These are phyloP conservation scores for Vitellaria paradoxa DNA, from an alignment of 179 eudicot species.

Conservation along the genomic window DNA sequence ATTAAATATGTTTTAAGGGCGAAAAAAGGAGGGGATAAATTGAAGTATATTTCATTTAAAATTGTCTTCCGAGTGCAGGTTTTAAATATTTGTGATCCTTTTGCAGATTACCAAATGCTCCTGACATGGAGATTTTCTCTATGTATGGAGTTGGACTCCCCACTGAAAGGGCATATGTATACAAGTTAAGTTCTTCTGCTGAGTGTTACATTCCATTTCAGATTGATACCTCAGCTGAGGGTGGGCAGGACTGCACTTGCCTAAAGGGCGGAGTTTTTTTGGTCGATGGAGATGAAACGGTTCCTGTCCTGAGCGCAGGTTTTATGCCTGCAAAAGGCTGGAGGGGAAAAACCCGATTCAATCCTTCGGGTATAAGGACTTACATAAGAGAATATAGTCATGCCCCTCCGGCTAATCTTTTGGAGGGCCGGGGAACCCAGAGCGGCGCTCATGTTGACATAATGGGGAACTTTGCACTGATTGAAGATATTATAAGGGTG, in stretches of 20 bases:
- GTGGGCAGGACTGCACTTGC: slow-evolving; percentile 38
- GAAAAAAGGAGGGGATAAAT: background rate
- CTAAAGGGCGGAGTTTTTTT: slow-evolving; percentile 66
- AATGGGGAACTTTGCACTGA: slow-evolving; percentile 86
- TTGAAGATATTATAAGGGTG: slow-evolving; percentile 81
- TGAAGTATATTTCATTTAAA: background rate
- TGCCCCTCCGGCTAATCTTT: slow-evolving; percentile 74
- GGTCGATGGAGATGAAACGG: slow-evolving; percentile 84
- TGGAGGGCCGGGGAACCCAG: slow-evolving; percentile 88
- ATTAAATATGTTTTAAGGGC: background rate
- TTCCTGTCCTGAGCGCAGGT: slow-evolving; percentile 79
- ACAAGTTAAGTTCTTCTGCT: slow-evolving; percentile 53
- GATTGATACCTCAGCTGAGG: slow-evolving; percentile 72
- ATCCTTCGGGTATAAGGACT: slow-evolving; percentile 73
- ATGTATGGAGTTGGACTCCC: slow-evolving; percentile 92
- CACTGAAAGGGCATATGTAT: slow-evolving; percentile 88
- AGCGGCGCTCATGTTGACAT: slow-evolving; percentile 92
- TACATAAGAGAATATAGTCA: slow-evolving; percentile 74
- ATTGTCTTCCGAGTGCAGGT: background rate
- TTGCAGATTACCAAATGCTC: slow-evolving; percentile 88
- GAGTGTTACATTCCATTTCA: slow-evolving; percentile 94
- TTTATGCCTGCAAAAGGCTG: slow-evolving; percentile 86
- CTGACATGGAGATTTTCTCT: slow-evolving; percentile 85
- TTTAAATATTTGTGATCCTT: slow-evolving; percentile 2
- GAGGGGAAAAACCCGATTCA: slow-evolving; percentile 79